phyloP scores from a whole-genome alignment of 2,329 filamentous ascomycete species.

The Aspergillus sp. region DNA sequence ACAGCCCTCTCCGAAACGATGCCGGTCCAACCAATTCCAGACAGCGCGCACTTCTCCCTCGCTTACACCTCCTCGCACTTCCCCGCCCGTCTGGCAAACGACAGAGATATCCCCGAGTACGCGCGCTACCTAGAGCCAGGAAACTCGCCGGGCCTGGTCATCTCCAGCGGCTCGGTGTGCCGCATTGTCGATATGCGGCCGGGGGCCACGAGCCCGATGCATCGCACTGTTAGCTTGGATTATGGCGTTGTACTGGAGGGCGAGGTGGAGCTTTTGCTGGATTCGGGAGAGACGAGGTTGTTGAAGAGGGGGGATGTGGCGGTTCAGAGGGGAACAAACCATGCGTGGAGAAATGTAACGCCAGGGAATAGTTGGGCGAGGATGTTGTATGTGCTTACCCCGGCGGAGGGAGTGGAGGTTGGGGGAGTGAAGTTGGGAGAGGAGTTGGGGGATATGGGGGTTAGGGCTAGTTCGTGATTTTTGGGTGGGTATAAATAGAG shows the following conservation, averaged over 20 bases:
- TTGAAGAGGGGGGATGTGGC: conserved; percentile 8
- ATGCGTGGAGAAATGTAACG: conserved; percentile 13
- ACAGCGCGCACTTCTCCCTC: conserved; percentile 50
- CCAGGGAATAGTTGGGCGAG: conserved; percentile 10
- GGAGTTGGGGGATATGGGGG: conserved; percentile 20
- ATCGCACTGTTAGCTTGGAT: conserved; percentile 53
- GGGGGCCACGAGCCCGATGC: conserved; percentile 45
- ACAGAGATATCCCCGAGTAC: conserved; percentile 51
- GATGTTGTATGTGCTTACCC: conserved; percentile 30
- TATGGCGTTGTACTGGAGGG: conserved; percentile 40
- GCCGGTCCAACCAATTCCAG: conserved; percentile 24
- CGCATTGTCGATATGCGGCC: conserved; percentile 47
- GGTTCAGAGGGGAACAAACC: conserved; percentile 10
- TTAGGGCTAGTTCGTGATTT: conserved; percentile 21
- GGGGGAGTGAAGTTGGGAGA: conserved; percentile 24
- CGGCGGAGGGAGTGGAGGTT: conserved; percentile 25
- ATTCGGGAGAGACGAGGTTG: conserved; percentile 6
- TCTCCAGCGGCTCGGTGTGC: conserved; percentile 45
- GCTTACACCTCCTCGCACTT: conserved; percentile 51
- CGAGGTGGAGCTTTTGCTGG: conserved; percentile 3
- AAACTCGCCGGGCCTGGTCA: conserved; percentile 50
- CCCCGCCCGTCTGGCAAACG: conserved; percentile 47
- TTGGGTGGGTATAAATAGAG: background rate
- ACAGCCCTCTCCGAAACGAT: conserved; percentile 22
- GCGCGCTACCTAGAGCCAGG: conserved; percentile 37